Evolutionary conservation across 1,284 basidiomycete genomes (phyloP), one percentile per base, ranked within the genome.

Genomic region (Athelia sp.): DNA sequence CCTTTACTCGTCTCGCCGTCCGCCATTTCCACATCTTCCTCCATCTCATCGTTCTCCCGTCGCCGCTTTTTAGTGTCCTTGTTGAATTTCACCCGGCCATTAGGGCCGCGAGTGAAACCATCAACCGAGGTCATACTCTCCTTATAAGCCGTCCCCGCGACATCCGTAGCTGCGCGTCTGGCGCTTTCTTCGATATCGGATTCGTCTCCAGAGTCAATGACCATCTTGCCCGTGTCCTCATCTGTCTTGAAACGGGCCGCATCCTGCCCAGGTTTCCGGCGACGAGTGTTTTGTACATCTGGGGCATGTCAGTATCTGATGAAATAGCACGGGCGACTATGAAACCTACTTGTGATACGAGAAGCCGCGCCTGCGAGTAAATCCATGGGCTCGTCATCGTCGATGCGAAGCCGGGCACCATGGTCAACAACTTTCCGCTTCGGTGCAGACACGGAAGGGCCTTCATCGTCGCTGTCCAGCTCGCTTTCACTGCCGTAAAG

Each of bases 331-430:
- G 48, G 10, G 32, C 32, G 13, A 43, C n/a, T 18, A 46, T 51
- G 43, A 45, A 36, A 68, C 87, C 55, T 63, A 92, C 92, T 82
- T 3, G 86, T 87, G 17, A 95, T 73, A 45, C 84, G 81, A 26
- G 88, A 81, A 15, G 87, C 86, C 63, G 86, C 77, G 52, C 94
- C 89, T 52, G 93, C 85, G 4, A 99, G 73, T 49, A 99, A 76
- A 72, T 99, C 96, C 84, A 98, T 91, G 1, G 97, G 96, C 58
- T 95, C 87, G 60, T 98, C 93, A 50, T 93, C 87, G 63, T 98
- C 96, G 56, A 91, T 73, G 34, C 90, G 82, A 50, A 99, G 77
- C n/a, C 83, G 79, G 24, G 79, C 71, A 35, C 80, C 76, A 17
- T 69, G 63, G 14, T 65, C 57, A n/a, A 59, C 54, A 21, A 59